phyloP scores from a whole-genome alignment of 305 asterid species.

The Solanum hybrid region DNA sequence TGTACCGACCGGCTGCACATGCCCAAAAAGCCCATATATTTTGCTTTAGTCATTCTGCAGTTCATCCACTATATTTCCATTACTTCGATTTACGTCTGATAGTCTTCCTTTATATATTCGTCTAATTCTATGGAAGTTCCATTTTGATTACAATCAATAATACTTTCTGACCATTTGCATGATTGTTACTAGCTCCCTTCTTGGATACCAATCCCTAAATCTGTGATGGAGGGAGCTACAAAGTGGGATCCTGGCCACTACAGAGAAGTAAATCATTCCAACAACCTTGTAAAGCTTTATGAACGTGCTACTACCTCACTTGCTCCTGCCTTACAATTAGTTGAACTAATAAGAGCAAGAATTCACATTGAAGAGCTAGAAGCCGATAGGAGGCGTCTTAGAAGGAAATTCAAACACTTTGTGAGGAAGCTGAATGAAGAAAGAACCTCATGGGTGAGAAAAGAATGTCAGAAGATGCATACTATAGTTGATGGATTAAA shows the following conservation, averaged over 20 bases:
- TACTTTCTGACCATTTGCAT: neutral
- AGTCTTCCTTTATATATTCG: neutral
- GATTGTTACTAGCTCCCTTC: conserved; percentile 15
- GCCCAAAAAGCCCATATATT: neutral
- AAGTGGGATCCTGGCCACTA: conserved; percentile 32
- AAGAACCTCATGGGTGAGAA: conserved; percentile 21
- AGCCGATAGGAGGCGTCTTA: conserved; percentile 15
- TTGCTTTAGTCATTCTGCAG: neutral
- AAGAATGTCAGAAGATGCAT: conserved; percentile 17
- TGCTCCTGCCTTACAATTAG: conserved; percentile 19
- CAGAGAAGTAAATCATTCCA: conserved; percentile 9
- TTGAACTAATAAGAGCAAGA: conserved; percentile 17
- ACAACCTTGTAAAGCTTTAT: neutral
- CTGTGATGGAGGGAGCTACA: conserved; percentile 31
- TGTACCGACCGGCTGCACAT: neutral
- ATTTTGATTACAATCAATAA: neutral
- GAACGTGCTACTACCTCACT: conserved; percentile 8
- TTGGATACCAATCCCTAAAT: conserved; percentile 16
- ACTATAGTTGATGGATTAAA: conserved; percentile 17
- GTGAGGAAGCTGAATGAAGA: conserved; percentile 23
- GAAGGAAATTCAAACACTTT: conserved; percentile 18
- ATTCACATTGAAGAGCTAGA: conserved; percentile 21
- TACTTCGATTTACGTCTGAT: neutral
- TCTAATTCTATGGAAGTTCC: neutral
- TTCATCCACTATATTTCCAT: neutral